Evolutionary conservation across 768 basidiomycete species (phyloP).

Genomic region (Trametes cinnabarina): DNA sequence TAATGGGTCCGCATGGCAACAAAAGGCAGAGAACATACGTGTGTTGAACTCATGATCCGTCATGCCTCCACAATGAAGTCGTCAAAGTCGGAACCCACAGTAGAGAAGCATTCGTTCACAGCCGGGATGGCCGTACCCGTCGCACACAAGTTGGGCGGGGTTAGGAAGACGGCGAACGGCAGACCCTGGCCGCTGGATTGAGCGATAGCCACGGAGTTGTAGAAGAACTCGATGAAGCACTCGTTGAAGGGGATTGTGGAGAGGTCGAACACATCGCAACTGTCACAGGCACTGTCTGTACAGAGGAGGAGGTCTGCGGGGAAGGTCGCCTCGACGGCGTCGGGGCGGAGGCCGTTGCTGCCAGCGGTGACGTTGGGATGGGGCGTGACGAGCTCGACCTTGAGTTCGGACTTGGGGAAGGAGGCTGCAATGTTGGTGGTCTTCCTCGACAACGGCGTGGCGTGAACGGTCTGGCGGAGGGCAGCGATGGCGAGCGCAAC

Average conservation of each 20-base stretch:
- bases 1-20: too few species aligned
- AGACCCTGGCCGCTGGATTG: background rate
- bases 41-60: too few species aligned
- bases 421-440: background rate
- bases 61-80: too few species aligned
- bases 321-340: background rate
- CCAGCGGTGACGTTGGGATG: too few species aligned
- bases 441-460: background rate
- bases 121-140: background rate
- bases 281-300: too few species aligned
- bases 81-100: too few species aligned
- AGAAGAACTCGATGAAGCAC: background rate
- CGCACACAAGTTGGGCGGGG: background rate
- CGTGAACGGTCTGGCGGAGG: background rate
- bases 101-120: background rate
- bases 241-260: background rate
- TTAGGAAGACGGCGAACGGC: background rate
- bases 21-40: too few species aligned
- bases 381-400: too few species aligned
- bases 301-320: background rate
- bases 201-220: background rate
- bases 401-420: background rate
- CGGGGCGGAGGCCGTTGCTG: too few species aligned
- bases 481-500: background rate
- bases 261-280: background rate